A percentile compares a stretch with the other conserved stretches of the same genome.
Conservation (phyloP, 352 stramenopile species). For the Phytopythium cucurbitacearum region DNA sequence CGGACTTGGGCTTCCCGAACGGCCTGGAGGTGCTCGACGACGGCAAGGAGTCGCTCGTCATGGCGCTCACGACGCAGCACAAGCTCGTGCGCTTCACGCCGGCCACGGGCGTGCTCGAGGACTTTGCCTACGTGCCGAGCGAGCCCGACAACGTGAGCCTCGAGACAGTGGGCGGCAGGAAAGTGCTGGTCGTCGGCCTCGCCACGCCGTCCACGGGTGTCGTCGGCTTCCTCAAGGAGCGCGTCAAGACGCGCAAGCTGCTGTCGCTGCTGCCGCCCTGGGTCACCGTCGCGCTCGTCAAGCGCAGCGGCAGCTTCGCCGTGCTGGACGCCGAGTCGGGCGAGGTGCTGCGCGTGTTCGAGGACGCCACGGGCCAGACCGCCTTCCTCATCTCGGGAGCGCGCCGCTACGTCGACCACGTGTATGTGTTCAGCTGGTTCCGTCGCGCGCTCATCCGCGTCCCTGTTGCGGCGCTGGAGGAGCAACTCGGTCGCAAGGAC, state of each 20-base stretch:
- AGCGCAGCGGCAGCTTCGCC: slow-evolving; percentile 34
- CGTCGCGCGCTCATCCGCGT: slow-evolving; percentile 40
- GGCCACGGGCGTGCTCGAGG: slow-evolving; percentile 28
- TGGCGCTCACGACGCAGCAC: slow-evolving; percentile 47
- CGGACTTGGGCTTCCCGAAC: slow-evolving; percentile 40
- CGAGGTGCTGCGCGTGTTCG: slow-evolving; percentile 38
- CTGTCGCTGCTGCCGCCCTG: slow-evolving; percentile 38
- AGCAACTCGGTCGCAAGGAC: background rate
- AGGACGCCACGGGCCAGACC: slow-evolving; percentile 29
- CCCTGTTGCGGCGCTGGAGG: slow-evolving; percentile 27
- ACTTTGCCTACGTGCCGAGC: slow-evolving; percentile 60
- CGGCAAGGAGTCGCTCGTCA: slow-evolving; percentile 23
- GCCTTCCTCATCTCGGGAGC: slow-evolving; percentile 37
- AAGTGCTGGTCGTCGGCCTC: slow-evolving; percentile 43
- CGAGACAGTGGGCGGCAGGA: slow-evolving; percentile 19
- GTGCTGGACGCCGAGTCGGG: slow-evolving; percentile 40
- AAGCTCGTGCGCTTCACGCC: slow-evolving; percentile 57
- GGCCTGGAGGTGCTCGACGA: slow-evolving; percentile 39
- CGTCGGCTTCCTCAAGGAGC: slow-evolving; percentile 25
- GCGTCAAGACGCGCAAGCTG: slow-evolving; percentile 52
- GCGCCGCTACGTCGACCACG: slow-evolving; percentile 35
- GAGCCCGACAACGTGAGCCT: slow-evolving; percentile 51
- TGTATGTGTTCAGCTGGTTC: slow-evolving; percentile 52
- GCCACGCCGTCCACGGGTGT: slow-evolving; percentile 24
- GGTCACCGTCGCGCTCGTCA: slow-evolving; percentile 25